Percentiles rank a stretch among this genome's conserved stretches.
Evolutionary conservation across 2,329 filamentous ascomycete genomes (phyloP).

Genomic region (Sporothrix schenckii): DNA sequence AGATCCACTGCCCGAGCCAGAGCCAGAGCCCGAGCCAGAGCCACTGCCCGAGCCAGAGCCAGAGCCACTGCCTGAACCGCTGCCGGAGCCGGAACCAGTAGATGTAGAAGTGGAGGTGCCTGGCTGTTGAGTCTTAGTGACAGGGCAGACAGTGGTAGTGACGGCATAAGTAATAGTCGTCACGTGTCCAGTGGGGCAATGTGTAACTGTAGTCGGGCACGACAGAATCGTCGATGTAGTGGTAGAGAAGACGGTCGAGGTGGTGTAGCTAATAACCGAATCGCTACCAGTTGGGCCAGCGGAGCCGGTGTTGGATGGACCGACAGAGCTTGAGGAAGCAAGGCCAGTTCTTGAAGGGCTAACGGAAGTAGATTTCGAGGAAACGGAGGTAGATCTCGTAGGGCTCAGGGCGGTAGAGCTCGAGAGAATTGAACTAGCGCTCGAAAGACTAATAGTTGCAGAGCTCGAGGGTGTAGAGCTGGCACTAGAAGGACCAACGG

Average conservation of each 20-base stretch:
- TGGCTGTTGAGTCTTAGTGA: conserved; percentile 37
- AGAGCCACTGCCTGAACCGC: no score
- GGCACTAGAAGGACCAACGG: not conserved
- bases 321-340: not conserved
- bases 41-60: not conserved
- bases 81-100: no score
- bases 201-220: conserved; percentile 39
- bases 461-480: not conserved
- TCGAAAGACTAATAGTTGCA: not conserved
- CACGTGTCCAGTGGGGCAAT: conserved; percentile 39
- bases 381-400: no score
- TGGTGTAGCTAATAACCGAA: conserved; percentile 25
- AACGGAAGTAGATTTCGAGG: not conserved
- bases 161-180: conserved; percentile 40
- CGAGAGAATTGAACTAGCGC: no score
- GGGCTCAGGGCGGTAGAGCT: not conserved
- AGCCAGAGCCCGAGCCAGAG: not conserved
- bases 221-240: conserved; percentile 39
- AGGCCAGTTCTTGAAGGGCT: not conserved
- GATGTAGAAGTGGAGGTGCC: conserved; percentile 15
- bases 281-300: conserved; percentile 1
- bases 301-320: conserved; percentile 27
- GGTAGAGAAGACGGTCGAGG: conserved; percentile 31
- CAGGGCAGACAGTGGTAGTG: conserved; percentile 50
- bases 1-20: not conserved